phyloP scores from a whole-genome alignment of 148 eudicot genomes.

The Cornus suecica region DNA sequence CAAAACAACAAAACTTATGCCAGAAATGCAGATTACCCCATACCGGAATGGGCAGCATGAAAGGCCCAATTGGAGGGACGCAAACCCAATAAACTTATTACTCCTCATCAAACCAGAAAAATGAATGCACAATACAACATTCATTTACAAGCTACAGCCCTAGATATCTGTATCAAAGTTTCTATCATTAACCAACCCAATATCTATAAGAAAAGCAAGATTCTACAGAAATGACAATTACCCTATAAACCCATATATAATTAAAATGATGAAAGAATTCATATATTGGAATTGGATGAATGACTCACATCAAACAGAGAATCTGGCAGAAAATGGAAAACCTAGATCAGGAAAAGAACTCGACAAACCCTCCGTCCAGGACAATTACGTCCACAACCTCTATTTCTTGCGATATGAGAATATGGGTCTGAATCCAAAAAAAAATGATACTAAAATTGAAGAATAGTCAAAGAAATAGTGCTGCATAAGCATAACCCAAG shows the following conservation, averaged over 20 bases:
- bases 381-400: constrained; percentile 13
- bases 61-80: background rate
- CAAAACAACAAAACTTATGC: background rate
- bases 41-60: background rate
- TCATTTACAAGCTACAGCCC: constrained; percentile 19
- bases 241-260: constrained; percentile 9
- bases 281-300: constrained; percentile 9
- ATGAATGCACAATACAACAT: background rate
- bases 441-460: background rate
- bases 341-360: constrained; percentile 22
- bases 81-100: background rate
- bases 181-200: background rate
- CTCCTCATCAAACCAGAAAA: constrained; percentile 1
- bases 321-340: constrained; percentile 17
- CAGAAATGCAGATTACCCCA: background rate
- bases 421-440: background rate
- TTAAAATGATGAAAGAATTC: constrained; percentile 14
- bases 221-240: constrained; percentile 18
- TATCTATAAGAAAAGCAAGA: constrained; percentile 8
- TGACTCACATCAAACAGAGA: constrained; percentile 29
- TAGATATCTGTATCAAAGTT: constrained; percentile 20
- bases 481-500: constrained; percentile 17
- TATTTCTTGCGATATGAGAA: constrained; percentile 1
- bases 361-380: background rate
- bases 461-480: constrained; percentile 25